Conservation (phyloP, 2,329 filamentous ascomycete genomes). For the Sporothrix inflata region DNA sequence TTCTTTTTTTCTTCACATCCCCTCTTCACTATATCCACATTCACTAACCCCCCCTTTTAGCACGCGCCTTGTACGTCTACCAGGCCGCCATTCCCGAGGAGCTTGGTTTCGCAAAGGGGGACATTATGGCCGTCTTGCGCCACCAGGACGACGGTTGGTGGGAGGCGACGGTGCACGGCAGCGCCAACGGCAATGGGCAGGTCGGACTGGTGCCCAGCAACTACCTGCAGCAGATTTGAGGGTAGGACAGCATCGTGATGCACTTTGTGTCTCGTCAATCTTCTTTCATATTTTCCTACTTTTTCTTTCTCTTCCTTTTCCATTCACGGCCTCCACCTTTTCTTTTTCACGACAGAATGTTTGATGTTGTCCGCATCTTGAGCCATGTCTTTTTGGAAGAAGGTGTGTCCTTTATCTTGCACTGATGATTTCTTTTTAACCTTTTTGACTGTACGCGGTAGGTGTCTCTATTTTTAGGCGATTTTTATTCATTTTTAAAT, state of each 20-base stretch:
- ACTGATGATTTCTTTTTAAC: neutral
- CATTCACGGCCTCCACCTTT: neutral
- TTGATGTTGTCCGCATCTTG: constrained; percentile 11
- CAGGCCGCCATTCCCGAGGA: constrained; percentile 94
- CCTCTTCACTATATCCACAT: constrained; percentile 16
- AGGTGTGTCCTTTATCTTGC: constrained; percentile 2
- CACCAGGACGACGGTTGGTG: constrained; percentile 99
- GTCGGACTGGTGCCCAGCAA: constrained; percentile 69
- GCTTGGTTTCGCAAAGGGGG: constrained; percentile 87
- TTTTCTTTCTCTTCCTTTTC: neutral
- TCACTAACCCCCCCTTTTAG: constrained; percentile 52
- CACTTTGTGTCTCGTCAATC: neutral
- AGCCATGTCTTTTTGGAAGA: constrained; percentile 13
- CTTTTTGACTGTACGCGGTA: neutral
- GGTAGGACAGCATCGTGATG: neutral
- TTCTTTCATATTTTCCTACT: neutral
- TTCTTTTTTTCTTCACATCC: constrained; percentile 4
- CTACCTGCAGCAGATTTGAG: constrained; percentile 61
- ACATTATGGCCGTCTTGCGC: constrained; percentile 83
- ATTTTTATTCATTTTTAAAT: neutral
- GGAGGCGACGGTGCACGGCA: constrained; percentile 88
- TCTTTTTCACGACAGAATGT: constrained; percentile 12
- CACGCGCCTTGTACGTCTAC: constrained; percentile 92
- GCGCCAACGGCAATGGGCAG: constrained; percentile 52
- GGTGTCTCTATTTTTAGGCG: neutral